Base-by-base conservation (phyloP, 2,329 filamentous ascomycete genomes). In the Apiospora sp. region DNA sequence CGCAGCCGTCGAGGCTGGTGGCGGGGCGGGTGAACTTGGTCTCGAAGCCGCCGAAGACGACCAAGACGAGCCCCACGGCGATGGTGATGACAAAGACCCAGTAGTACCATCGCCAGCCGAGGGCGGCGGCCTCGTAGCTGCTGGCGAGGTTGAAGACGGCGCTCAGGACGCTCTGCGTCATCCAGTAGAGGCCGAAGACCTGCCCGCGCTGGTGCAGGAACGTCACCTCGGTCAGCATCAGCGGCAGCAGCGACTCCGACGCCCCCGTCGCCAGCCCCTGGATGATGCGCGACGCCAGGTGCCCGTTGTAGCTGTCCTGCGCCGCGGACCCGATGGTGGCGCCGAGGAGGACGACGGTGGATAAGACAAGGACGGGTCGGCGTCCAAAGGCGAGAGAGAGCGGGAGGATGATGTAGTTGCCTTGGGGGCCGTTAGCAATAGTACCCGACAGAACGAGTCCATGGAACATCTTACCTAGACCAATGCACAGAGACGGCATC, bases 41-140 rank as follows among this genome's bases (percentile, higher is more conserved):
- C 80, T 88, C 80, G 72, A 86, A 80, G 71, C 82, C 75, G 71
- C 81, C 71, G 74, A 85, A 79, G 75, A 84, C 67, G 72, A 82
- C 75, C 34, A 85, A 71, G 73, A 87, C 67, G 12, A 84, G 75
- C 0, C 82, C 81, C 7, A 80, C 70, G 12, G 76, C 81, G 12
- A 80, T 75, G 5, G 82, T 78, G 54, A 83, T 82, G 13, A 78
- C 79, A 27, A 82, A 82, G 1, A 84, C 78, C 81, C 81, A 83
- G 68, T 84, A 85, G 74, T 83, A 84, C 81, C 82, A 85, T 49
- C 82, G 76, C 83, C 83, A 84, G 1, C 80, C 79, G 0, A 81
- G 74, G 5, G 80, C 79, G 1, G 79, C 80, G 2, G 79, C 80
- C 41, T 82, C 75, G 64, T 84, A 84, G 6, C 80, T 82, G 2